These are phyloP conservation scores for Herpotrichia juniperi DNA, from an alignment of 2,329 filamentous ascomycete species.

Conservation along the genomic window DNA sequence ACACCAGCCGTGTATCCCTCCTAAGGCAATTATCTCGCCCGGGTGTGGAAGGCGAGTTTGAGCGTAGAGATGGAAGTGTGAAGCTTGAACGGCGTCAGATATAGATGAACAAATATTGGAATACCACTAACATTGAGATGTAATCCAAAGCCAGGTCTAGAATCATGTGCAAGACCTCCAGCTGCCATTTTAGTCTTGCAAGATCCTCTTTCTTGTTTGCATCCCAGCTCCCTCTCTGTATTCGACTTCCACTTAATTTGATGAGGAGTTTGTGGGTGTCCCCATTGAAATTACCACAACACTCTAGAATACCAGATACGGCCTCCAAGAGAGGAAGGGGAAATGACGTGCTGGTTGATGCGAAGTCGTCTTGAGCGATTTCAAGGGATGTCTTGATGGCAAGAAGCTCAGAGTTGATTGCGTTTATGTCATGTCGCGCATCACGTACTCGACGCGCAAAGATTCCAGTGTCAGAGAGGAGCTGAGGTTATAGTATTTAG, in stretches of 20 bases:
- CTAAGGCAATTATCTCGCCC: background rate
- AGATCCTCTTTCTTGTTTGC: constrained; percentile 22
- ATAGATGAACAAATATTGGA: background rate
- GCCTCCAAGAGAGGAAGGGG: constrained; percentile 32
- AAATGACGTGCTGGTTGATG: constrained; percentile 19
- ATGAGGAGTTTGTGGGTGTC: constrained; percentile 35
- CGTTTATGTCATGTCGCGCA: constrained; percentile 38
- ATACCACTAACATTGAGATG: constrained; percentile 30
- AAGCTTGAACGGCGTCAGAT: background rate
- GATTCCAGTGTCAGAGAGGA: constrained; percentile 33
- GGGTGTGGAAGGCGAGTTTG: background rate
- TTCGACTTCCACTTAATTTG: constrained; percentile 30
- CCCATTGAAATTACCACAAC: constrained; percentile 32
- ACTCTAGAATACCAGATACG: constrained; percentile 35
- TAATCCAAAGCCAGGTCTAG: constrained; percentile 39
- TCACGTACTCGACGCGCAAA: constrained; percentile 40
- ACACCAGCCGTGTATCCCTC: background rate
- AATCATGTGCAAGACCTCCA: constrained; percentile 32
- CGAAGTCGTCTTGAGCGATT: constrained; percentile 41
- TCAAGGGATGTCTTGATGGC: constrained; percentile 38
- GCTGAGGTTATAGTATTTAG: constrained; percentile 16
- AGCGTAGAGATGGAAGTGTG: background rate
- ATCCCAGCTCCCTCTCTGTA: constrained; percentile 29
- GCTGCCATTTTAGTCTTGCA: constrained; percentile 25
- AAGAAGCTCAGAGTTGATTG: constrained; percentile 37